Conservation (phyloP, 352 stramenopile species). For the Globisporangium okanoganense region DNA sequence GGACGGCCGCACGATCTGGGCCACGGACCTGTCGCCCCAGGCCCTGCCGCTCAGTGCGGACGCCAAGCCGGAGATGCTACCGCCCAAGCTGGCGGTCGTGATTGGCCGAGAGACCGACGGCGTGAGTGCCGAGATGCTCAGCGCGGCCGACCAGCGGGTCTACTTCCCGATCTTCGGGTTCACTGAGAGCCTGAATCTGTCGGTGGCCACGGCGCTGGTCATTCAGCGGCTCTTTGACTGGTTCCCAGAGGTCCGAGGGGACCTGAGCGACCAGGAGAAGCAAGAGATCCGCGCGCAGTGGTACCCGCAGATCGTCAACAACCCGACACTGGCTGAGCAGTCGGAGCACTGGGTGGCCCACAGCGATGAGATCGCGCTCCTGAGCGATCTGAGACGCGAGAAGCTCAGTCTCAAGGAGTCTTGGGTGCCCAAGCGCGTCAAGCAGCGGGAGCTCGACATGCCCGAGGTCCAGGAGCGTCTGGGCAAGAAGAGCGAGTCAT, state of each 20-base stretch:
- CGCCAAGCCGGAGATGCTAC: constrained; percentile 60
- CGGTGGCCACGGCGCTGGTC: constrained; percentile 90
- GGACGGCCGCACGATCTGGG: constrained; percentile 83
- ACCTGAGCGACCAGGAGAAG: constrained; percentile 44
- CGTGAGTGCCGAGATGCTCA: constrained; percentile 87
- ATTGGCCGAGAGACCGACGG: constrained; percentile 93
- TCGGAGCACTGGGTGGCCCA: constrained; percentile 45
- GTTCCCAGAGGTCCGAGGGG: constrained; percentile 63
- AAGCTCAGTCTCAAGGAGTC: constrained; percentile 44
- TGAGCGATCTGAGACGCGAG: constrained; percentile 54
- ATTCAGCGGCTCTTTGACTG: constrained; percentile 84
- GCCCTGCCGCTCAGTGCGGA: constrained; percentile 39
- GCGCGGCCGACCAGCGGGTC: constrained; percentile 81
- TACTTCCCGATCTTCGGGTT: constrained; percentile 93
- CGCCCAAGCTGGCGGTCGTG: constrained; percentile 87
- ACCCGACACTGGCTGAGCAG: constrained; percentile 58
- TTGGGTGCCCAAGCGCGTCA: constrained; percentile 69
- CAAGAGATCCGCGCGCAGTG: constrained; percentile 47
- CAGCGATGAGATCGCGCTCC: constrained; percentile 32
- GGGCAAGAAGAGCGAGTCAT: constrained; percentile 5
- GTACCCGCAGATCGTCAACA: constrained; percentile 62
- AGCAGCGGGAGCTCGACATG: constrained; percentile 51
- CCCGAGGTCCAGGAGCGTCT: constrained; percentile 57
- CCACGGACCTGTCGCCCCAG: constrained; percentile 85
- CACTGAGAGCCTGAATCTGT: constrained; percentile 93